Base-by-base conservation (phyloP, 345 rosid genomes). In the Syzygium jambos region DNA sequence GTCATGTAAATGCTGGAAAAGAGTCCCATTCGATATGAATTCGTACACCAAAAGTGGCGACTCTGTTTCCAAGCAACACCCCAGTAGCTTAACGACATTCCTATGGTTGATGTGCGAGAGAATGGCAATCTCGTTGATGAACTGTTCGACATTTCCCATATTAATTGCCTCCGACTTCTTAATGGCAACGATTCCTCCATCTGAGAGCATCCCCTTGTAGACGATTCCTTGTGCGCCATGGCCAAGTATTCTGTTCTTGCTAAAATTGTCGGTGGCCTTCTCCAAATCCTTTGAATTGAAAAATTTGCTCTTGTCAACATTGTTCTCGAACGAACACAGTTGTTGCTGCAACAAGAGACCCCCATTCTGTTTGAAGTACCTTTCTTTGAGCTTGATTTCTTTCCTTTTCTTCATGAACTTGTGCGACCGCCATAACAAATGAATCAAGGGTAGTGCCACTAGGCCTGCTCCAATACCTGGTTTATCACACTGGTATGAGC, bases 21-120 rank as follows among this genome's bases (percentile, higher is more conserved):
- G 83, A 13, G 86, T 87, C 59, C 89, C 89, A 27, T 87, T 87
- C 1, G 84, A 57, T 34, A 84, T 87, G 86, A 87, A 87, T 85
- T 87, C 86, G 15, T 87, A 87, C n/a, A 87, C 85, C 12, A 87
- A 73, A 55, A 87, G 88, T 0, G 86, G 88, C 4, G 51, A 30
- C 57, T 87, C 85, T 38, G 27, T 57, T 4, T 87, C 88, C 9
- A 80, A 38, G 27, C 84, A 80, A 27, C 84, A 80, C 17, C 84
- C 84, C 9, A 80, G 53, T 27, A 80, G 52, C 59, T 52, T 84
- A 27, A 84, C 86, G 0, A 84, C n/a, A 12, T 84, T 84, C 23
- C 86, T 84, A 52, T 84, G 86, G 59, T 51, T 51, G 86, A 52
- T 84, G 2, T 84, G 86, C 2, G 86, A 84, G 54, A 84, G 86